phyloP scores from a whole-genome alignment of 805 yeast genomes.

The Lachancea sp. region DNA sequence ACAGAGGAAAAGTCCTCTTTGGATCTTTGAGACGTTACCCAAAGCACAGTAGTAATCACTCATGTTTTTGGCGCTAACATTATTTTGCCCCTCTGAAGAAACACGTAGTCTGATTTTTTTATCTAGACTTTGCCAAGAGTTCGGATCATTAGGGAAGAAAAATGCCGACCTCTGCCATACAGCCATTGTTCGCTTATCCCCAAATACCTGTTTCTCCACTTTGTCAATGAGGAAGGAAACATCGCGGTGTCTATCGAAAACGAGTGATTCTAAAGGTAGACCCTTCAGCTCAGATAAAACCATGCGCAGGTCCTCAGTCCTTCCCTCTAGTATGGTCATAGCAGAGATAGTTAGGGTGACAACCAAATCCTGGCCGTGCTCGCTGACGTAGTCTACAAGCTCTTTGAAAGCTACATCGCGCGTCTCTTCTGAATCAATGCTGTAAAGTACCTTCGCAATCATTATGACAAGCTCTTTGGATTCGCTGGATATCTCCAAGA shows the following conservation, averaged over 20 bases:
- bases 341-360: constrained; percentile 76
- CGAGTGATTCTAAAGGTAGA: constrained; percentile 41
- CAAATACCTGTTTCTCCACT: constrained; percentile 39
- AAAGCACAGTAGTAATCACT: constrained; percentile 45
- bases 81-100: constrained; percentile 45
- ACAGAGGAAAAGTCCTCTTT: constrained; percentile 59
- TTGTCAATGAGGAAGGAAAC: constrained; percentile 55
- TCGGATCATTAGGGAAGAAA: constrained; percentile 63
- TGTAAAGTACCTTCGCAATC: constrained; percentile 73
- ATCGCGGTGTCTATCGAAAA: constrained; percentile 44
- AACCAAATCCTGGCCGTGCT: constrained; percentile 57
- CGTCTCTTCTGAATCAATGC: constrained; percentile 67
- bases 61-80: constrained; percentile 42
- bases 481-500: constrained; percentile 51
- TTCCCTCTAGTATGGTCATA: constrained; percentile 58
- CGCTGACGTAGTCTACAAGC: constrained; percentile 57
- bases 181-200: constrained; percentile 15
- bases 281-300: constrained; percentile 60
- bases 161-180: constrained; percentile 67
- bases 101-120: constrained; percentile 50
- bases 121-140: constrained; percentile 65
- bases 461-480: constrained; percentile 64
- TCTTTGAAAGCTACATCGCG: constrained; percentile 82
- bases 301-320: constrained; percentile 48
- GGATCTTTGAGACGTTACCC: constrained; percentile 48